These are phyloP conservation scores for Choiromyces venosus DNA, from an alignment of 495 filamentous ascomycete species.

Conservation along the genomic window DNA sequence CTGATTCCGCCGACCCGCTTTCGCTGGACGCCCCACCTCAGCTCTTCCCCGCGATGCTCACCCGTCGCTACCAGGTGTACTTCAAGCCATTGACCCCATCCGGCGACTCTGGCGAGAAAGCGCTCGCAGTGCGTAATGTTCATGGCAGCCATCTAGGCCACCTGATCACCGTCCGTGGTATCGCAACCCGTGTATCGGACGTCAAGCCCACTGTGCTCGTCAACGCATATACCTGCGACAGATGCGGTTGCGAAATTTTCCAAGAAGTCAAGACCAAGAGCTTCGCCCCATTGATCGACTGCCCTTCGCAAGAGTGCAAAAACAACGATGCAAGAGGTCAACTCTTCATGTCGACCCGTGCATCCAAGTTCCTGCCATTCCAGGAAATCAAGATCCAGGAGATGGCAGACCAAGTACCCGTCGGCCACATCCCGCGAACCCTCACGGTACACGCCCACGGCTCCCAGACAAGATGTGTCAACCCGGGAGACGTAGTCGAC, in stretches of 20 bases:
- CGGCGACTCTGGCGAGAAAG: conserved; percentile 63
- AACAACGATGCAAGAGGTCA: conserved; percentile 88
- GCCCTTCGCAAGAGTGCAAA: conserved; percentile 80
- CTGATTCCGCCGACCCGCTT: conserved; percentile 43
- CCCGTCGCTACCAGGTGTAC: conserved; percentile 86
- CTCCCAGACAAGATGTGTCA: conserved; percentile 72
- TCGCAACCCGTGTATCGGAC: conserved; percentile 90
- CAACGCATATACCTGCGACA: conserved; percentile 94
- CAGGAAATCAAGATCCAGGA: conserved; percentile 99
- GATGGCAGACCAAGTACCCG: conserved; percentile 94
- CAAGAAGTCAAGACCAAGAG: conserved; percentile 90
- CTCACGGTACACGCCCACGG: conserved; percentile 88
- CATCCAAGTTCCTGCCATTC: conserved; percentile 95
- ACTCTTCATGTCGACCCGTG: conserved; percentile 83
- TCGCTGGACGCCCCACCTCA: conserved; percentile 45
- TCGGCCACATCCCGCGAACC: conserved; percentile 90
- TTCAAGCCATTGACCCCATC: conserved; percentile 83
- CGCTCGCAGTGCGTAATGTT: conserved; percentile 86
- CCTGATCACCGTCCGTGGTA: conserved; percentile 90
- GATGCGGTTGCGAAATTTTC: conserved; percentile 95
- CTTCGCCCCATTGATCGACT: conserved; percentile 76
- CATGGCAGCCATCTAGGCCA: conserved; percentile 85
- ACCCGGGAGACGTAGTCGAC: conserved; percentile 90
- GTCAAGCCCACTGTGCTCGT: conserved; percentile 97
- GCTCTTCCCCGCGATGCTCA: conserved; percentile 84